Evolutionary conservation across 148 eudicot species (phyloP), one percentile per base, ranked within the genome.

Genomic region (Rhododendron williamsianum): DNA sequence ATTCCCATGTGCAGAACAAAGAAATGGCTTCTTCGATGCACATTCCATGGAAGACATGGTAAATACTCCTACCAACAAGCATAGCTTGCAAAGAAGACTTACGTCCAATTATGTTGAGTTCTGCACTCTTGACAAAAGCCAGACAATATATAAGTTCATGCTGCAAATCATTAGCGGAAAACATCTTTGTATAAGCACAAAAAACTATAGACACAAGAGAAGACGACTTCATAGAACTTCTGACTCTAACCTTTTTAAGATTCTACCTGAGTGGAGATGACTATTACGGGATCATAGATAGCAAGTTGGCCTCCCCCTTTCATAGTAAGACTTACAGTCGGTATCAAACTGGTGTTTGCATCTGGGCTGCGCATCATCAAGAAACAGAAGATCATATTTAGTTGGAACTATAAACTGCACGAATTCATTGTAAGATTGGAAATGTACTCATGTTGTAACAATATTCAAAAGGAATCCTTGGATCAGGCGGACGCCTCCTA

Each of bases 61-160:
- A 33, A 35, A 73, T 23, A 63, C 6, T 54, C 60, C 60, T 10
- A 33, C 33, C 25, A 13, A 36, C 10, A 45, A 71, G 85, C 35
- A 73, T 16, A n/a, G 63, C 36, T 84, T 36, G 54, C 51, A 87
- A 80, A 78, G 65, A 84, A 46, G 71, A 89, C 98, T 92, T 93
- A 94, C 97, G 97, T 81, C 98, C 98, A 88, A 94, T 92, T 72
- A 96, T 94, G 89, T 89, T 96, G 83, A 94, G 88, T 82, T 92
- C 96, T 85, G 91, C 76, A 87, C 93, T 93, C 89, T 85, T 93
- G 87, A 96, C 90, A 81, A 94, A 90, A 83, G 99, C 98, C 89
- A 94, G 94, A 86, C 98, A 96, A 87, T 96, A 94, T n/a, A 93
- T 87, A 80, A 93, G 89, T 89, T 94, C 94, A 60, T 78, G 88